These are phyloP conservation scores for Verticillium alfalfae DNA, from an alignment of 2,329 filamentous ascomycete species.

Conservation along the genomic window DNA sequence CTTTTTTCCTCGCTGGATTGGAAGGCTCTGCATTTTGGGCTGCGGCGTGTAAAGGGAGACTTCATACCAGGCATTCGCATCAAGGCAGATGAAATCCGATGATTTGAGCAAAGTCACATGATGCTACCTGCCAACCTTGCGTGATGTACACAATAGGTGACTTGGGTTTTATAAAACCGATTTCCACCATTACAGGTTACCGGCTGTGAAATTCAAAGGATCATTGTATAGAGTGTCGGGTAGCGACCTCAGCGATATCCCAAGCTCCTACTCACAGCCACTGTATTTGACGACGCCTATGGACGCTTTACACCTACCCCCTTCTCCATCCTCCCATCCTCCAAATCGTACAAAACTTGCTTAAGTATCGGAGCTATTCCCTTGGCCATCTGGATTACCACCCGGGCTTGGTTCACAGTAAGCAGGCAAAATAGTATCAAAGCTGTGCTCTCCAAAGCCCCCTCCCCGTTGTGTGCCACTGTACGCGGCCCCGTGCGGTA, in stretches of 20 bases:
- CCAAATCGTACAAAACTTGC: background rate
- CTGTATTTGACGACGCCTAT: too few relatives aligned
- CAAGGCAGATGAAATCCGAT: constrained; percentile 26
- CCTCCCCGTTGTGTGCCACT: background rate
- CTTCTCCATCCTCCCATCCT: background rate
- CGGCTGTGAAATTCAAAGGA: too few relatives aligned
- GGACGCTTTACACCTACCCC: background rate
- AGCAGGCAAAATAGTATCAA: background rate
- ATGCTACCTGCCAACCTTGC: background rate
- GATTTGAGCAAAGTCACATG: constrained; percentile 11
- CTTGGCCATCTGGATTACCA: background rate
- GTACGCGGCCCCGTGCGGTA: background rate
- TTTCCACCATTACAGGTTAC: too few relatives aligned
- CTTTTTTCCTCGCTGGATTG: constrained; percentile 32
- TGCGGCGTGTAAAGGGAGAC: constrained; percentile 45
- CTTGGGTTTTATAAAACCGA: too few relatives aligned
- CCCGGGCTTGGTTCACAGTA: background rate
- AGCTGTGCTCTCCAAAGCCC: background rate
- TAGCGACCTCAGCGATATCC: too few relatives aligned
- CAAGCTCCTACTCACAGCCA: too few relatives aligned
- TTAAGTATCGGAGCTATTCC: background rate
- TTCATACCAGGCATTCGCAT: constrained; percentile 47
- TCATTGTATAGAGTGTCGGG: too few relatives aligned
- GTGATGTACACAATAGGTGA: too few relatives aligned
- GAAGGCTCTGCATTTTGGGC: constrained; percentile 46